Percentiles rank a stretch among this genome's conserved stretches.
These are phyloP conservation scores for Vanrija sp. DNA, from an alignment of 1,284 basidiomycete genomes.

Conservation along the genomic window DNA sequence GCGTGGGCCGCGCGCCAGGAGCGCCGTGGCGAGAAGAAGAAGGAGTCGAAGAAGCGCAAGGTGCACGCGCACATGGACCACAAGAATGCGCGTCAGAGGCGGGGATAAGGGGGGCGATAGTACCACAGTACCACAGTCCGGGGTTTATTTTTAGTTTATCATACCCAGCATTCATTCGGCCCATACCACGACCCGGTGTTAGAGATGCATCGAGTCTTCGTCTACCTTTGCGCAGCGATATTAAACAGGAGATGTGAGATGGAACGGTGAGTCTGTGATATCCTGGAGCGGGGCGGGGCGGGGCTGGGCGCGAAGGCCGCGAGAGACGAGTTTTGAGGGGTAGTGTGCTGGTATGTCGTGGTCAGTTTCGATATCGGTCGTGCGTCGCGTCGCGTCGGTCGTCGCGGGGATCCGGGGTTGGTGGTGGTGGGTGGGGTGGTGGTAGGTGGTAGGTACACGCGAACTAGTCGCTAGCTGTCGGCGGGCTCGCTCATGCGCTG, in stretches of 20 bases:
- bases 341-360: neutral
- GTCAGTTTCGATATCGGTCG: neutral
- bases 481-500: neutral
- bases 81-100: conserved; percentile 3
- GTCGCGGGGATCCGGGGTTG: neutral
- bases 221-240: no score
- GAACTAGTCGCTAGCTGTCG: neutral
- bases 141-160: neutral
- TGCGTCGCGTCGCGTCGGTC: neutral
- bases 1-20: conserved; percentile 65
- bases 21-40: conserved; percentile 70
- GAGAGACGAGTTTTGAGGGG: no score
- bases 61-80: conserved; percentile 37
- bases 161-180: conserved; percentile 8
- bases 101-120: neutral
- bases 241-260: no score
- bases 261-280: no score
- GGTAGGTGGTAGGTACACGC: neutral
- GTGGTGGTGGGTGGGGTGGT: neutral
- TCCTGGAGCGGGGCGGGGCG: no score
- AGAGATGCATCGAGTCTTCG: no score
- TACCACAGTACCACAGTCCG: neutral
- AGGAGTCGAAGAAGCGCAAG: conserved; percentile 78
- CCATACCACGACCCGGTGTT: neutral
- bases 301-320: no score